These are phyloP conservation scores for Metschnikowia chrysomelidarum DNA, from an alignment of 805 yeast species.

Conservation along the genomic window DNA sequence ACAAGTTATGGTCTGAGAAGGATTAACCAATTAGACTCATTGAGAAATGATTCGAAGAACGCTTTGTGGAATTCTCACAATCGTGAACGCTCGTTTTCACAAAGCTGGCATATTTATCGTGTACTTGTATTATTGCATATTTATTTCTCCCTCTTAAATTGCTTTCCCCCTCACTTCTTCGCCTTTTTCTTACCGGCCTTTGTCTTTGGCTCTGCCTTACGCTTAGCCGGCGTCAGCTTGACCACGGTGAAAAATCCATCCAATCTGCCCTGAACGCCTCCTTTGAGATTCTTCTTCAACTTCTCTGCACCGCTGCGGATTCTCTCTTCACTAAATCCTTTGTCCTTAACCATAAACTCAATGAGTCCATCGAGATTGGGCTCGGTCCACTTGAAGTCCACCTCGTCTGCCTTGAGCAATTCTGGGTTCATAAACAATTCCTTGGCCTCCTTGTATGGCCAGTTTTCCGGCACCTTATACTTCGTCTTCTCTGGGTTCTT, in stretches of 20 bases:
- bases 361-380: conserved; percentile 86
- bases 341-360: conserved; percentile 78
- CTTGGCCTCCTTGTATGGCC: conserved; percentile 91
- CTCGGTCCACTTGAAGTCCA: conserved; percentile 79
- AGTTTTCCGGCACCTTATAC: conserved; percentile 85
- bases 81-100: too few relatives aligned
- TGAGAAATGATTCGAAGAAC: not conserved
- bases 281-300: conserved; percentile 76
- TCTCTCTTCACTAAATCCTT: conserved; percentile 92
- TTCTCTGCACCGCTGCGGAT: conserved; percentile 84
- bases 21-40: not conserved
- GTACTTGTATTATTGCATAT: too few relatives aligned
- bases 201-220: conserved; percentile 37
- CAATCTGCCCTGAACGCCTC: conserved; percentile 85
- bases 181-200: conserved; percentile 34
- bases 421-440: conserved; percentile 83
- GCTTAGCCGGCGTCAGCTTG: conserved; percentile 34
- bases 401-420: conserved; percentile 56
- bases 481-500: conserved; percentile 56
- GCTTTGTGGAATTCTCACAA: too few relatives aligned
- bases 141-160: not conserved
- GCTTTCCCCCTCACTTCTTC: conserved; percentile 9
- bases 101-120: too few relatives aligned
- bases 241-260: conserved; percentile 86
- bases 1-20: too few relatives aligned